Base-by-base conservation (phyloP, 2,329 filamentous ascomycete species). In the Ceratocystis huliohia region DNA sequence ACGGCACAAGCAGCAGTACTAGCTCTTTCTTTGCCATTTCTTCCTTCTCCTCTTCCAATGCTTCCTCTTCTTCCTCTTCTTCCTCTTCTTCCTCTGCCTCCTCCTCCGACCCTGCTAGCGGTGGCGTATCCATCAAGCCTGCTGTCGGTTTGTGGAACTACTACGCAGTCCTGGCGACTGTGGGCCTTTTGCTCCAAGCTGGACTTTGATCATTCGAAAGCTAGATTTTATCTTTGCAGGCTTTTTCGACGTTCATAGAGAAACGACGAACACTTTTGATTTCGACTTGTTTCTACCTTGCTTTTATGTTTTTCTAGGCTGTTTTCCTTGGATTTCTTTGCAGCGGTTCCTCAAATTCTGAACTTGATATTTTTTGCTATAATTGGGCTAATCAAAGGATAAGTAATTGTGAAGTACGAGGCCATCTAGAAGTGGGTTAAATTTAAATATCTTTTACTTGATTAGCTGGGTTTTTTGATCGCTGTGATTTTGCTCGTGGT, bases 171-270 rank as follows among this genome's bases (percentile, higher is more conserved):
- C 53, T 57, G 25, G 53, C 22, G 5, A 28, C 53, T 30, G 22
- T 22, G 15, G 53, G 53, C 25, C 53, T 57, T 57, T 13, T 57
- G 22, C 53, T 57, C 53, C 25, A 57, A 57, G 53, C 53, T 57
- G 53, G 53, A 30, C 25, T 57, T 57, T 57, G 53, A 57, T 13
- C 25, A 28, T 57, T 15, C 5, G 20, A 15, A 57, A 30, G 6
- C 25, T 33, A 15, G 5, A 15, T 30, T 57, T 30, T 57, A 2
- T 22, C 30, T 57, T 56, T 57, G 25, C 25, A 17, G 30, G 22
- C 10, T 7, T 15, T 57, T 30, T 28, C 17, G 22, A 30, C 30
- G 53, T 30, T 22, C 53, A 28, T 57, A 56, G 3, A 17, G 6
- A 57, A 30, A 15, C 20, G 53, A 33, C 30, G 25, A 28, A 22